phyloP scores from a whole-genome alignment of 345 rosid species.

The Euphorbia peplus region DNA sequence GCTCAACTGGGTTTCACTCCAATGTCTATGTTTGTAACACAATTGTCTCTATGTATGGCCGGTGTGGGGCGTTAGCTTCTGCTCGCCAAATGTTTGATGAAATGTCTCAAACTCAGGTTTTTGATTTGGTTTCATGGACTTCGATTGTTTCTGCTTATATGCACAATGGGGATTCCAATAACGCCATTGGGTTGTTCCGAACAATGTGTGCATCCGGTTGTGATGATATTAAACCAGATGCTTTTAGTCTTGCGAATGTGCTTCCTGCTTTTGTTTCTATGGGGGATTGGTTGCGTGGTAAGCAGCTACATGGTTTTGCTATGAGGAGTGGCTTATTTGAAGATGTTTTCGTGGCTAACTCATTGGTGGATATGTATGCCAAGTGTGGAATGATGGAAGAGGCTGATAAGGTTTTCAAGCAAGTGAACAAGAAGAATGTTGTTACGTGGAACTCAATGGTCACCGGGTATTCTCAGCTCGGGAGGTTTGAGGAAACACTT shows the following conservation, averaged over 20 bases:
- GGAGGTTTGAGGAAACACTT: too few relatives aligned
- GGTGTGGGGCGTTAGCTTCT: conserved; percentile 46
- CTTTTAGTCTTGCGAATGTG: conserved; percentile 64
- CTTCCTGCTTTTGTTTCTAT: conserved; percentile 60
- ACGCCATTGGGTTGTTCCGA: conserved; percentile 44
- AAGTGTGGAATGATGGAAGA: conserved; percentile 66
- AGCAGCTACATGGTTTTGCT: conserved; percentile 55
- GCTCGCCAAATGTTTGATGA: conserved; percentile 72
- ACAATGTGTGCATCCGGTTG: conserved; percentile 37
- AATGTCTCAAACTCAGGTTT: conserved; percentile 40
- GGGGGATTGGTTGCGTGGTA: conserved; percentile 42
- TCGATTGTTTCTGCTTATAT: conserved; percentile 52
- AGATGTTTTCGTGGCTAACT: conserved; percentile 67
- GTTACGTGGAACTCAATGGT: conserved; percentile 88
- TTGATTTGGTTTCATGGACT: conserved; percentile 77
- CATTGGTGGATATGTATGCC: conserved; percentile 82
- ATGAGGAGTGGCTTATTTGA: conserved; percentile 46
- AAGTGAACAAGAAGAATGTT: conserved; percentile 62
- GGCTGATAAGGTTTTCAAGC: conserved; percentile 50
- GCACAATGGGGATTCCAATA: conserved; percentile 44
- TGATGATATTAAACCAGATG: conserved; percentile 45
- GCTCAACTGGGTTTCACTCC: conserved; percentile 41
- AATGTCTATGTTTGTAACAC: conserved; percentile 78
- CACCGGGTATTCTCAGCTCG: too few relatives aligned
- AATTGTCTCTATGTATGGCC: conserved; percentile 54